phyloP scores from a whole-genome alignment of 345 rosid genomes.

The Rhodomyrtus tomentosa region DNA sequence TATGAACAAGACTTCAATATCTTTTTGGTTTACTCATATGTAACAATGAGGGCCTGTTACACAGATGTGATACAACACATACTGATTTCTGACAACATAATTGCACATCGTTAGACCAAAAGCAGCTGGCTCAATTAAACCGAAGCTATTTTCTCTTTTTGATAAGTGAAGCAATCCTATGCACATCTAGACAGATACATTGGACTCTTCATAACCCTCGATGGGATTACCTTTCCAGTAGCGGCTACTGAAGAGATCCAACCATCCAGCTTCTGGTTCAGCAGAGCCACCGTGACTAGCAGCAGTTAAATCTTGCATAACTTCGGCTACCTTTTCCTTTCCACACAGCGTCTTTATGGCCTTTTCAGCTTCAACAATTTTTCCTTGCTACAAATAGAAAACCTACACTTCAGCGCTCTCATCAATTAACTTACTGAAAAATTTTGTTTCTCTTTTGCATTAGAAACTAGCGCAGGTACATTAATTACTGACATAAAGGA shows the following conservation, averaged over 20 bases:
- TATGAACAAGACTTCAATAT: not conserved
- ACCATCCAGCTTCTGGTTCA: conserved; percentile 97
- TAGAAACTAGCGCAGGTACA: not conserved
- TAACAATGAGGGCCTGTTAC: not conserved
- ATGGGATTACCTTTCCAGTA: conserved; percentile 70
- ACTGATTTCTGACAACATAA: not conserved
- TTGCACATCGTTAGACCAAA: not conserved
- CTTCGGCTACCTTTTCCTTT: conserved; percentile 81
- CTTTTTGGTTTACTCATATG: not conserved
- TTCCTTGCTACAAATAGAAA: conserved; percentile 65
- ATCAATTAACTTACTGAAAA: not conserved
- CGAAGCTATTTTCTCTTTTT: not conserved
- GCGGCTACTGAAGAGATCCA: conserved; percentile 85
- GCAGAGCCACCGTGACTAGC: conserved; percentile 61
- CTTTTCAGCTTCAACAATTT: conserved; percentile 65
- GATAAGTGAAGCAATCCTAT: not conserved
- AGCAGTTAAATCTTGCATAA: conserved; percentile 60
- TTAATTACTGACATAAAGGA: not conserved
- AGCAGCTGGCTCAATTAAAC: not conserved
- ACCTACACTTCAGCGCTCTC: not conserved
- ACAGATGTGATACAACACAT: not conserved
- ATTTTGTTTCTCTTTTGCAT: not conserved
- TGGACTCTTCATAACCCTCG: not conserved
- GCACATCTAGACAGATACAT: not conserved
- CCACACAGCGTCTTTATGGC: conserved; percentile 74